Base-by-base conservation (phyloP, 805 yeast genomes). In the Myxozyma geophila region DNA sequence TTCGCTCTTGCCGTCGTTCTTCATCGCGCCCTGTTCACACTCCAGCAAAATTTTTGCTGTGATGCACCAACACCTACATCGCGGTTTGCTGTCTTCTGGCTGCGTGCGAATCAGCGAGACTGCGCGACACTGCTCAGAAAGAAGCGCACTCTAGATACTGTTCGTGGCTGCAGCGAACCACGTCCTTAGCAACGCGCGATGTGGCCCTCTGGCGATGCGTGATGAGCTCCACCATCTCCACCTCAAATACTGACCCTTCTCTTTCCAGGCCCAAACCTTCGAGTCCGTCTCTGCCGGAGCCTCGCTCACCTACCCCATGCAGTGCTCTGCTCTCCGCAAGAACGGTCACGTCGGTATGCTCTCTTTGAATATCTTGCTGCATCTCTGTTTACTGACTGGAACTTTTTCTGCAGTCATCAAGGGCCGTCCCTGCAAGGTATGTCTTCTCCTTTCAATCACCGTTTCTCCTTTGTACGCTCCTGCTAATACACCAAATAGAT, bases 291-390 rank as follows among this genome's bases (percentile, higher is more conserved):
- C 90, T 82, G 98, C 99, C 78, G 98, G 98, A 83, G 92, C 98
- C 83, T 93, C 99, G 80, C 81, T 87, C 78, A 93, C 98, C 80
- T 93, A 79, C 96, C 99, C 99, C 87, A 83, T 88, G 87, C 99
- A 93, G 88, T 93, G 99, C 89, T 95, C 98, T 78, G 97, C 99
- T 74, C 91, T 95, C 83, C 92, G 99, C 88, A 95, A 95, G 96
- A 89, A 87, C 86, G 99, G 99, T 79, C 96, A 90, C 88, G 99
- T 95, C 80, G 96, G 70, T 60, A 70, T 52, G 70, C 55, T 17
- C 21, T 33, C 46, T 8, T 21, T 41, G 53, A 28, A 8, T 7
- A 12, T 12, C 36, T 23, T 33, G 44, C 17, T 44, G 5, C 39
- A 17, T 35, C 9, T 55, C 21, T 39, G 48, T 35, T 53, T 37